Percentiles rank a stretch among this genome's conserved stretches.
Evolutionary conservation across 257 asterid genomes (phyloP).

Genomic region (Solanum corneliomulleri): DNA sequence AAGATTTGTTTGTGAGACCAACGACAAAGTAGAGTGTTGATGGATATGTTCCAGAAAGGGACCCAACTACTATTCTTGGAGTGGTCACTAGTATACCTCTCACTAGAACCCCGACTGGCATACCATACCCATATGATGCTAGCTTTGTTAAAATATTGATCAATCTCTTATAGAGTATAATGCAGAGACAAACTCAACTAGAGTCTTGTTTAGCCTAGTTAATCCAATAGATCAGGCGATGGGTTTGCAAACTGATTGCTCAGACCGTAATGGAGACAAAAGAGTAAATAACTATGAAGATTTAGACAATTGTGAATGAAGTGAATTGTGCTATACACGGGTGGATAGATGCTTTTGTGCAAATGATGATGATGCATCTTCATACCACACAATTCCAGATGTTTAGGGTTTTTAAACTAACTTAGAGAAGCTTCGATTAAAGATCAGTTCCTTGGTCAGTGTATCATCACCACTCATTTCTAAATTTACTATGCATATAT

Average conservation of each 20-base stretch:
- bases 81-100: not conserved
- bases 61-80: not conserved
- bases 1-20: not conserved
- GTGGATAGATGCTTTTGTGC: no score
- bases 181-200: no score
- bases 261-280: no score
- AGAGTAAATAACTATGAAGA: no score
- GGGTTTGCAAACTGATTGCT: no score
- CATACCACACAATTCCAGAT: not conserved
- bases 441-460: not conserved
- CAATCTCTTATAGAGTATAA: no score
- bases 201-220: no score
- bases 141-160: not conserved
- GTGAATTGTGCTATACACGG: no score
- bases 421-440: not conserved
- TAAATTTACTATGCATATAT: not conserved
- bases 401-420: not conserved
- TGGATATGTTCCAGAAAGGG: not conserved
- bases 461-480: not conserved
- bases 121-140: no score
- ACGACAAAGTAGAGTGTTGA: no score
- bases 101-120: not conserved
- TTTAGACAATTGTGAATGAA: not conserved
- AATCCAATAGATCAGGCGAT: no score
- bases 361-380: not conserved